These are phyloP conservation scores for Argentina anserina DNA, from an alignment of 306 rosid species.

Conservation along the genomic window DNA sequence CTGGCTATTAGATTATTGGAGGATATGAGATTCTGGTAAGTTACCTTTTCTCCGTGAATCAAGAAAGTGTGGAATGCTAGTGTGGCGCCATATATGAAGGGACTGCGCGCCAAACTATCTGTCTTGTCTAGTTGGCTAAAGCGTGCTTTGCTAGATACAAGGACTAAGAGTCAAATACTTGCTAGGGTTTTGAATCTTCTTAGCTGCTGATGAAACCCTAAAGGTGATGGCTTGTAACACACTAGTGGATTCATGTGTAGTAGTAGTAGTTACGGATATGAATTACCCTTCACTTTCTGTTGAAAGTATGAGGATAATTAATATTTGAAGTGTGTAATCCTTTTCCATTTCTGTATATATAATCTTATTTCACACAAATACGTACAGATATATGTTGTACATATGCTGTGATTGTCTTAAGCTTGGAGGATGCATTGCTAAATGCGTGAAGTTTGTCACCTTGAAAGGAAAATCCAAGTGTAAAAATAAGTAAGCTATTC, in stretches of 20 bases:
- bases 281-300: not conserved
- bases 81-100: constrained; percentile 5
- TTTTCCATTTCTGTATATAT: too few species aligned
- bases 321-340: not conserved
- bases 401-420: too few species aligned
- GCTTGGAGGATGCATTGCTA: too few species aligned
- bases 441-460: too few species aligned
- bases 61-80: constrained; percentile 7
- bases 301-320: not conserved
- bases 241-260: not conserved
- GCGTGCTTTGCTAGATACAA: not conserved
- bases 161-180: not conserved
- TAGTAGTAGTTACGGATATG: not conserved
- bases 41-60: constrained; percentile 22
- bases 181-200: not conserved
- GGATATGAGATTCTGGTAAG: not conserved
- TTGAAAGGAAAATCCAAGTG: too few species aligned
- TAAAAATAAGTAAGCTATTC: too few species aligned
- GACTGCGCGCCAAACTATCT: constrained; percentile 9
- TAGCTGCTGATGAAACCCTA: not conserved
- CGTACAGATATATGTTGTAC: too few species aligned
- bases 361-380: too few species aligned
- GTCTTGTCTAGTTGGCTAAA: not conserved
- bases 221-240: not conserved
- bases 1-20: not conserved